A percentile compares a stretch with the other conserved stretches of the same genome.
phyloP scores from a whole-genome alignment of 495 filamentous ascomycete genomes.

The Hypoxylon intermedium region DNA sequence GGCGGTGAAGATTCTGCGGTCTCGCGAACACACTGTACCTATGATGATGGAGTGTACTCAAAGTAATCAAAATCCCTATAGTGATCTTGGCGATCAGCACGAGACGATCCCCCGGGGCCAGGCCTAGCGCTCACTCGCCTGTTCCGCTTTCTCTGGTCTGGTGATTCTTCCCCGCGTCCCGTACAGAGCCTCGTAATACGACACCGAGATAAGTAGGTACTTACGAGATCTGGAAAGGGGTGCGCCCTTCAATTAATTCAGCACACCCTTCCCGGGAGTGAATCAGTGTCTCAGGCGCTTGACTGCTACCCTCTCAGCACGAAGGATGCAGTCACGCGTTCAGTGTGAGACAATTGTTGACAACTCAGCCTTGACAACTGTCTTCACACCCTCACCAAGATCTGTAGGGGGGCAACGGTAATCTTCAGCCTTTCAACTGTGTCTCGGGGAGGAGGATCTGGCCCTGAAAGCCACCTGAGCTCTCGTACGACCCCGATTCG shows the following conservation, averaged over 20 bases:
- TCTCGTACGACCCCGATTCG: conserved; percentile 18
- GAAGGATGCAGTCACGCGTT: conserved; percentile 38
- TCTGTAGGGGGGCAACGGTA: conserved; percentile 24
- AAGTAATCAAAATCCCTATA: conserved; percentile 27
- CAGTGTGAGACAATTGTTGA: conserved; percentile 39
- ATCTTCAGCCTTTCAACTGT: conserved; percentile 27
- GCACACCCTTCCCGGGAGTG: conserved; percentile 29
- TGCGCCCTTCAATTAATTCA: conserved; percentile 29
- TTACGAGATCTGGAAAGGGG: conserved; percentile 29
- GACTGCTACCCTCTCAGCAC: conserved; percentile 23
- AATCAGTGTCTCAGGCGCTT: conserved; percentile 33
- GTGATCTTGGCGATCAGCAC: conserved; percentile 27
- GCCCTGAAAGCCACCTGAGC: conserved; percentile 34
- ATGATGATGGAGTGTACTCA: conserved; percentile 30
- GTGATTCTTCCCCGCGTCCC: conserved; percentile 37
- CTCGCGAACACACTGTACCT: conserved; percentile 20
- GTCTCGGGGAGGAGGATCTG: conserved; percentile 31
- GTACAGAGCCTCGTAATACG: conserved; percentile 28
- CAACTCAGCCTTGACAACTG: conserved; percentile 43
- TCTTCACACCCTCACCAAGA: conserved; percentile 37
- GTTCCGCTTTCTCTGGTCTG: conserved; percentile 20
- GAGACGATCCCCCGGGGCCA: conserved; percentile 17
- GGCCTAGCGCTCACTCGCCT: conserved; percentile 10
- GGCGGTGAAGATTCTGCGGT: conserved; percentile 26
- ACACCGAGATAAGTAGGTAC: conserved; percentile 23